These are phyloP conservation scores for Begonia fuchsioides DNA, from an alignment of 306 rosid genomes.

Conservation along the genomic window DNA sequence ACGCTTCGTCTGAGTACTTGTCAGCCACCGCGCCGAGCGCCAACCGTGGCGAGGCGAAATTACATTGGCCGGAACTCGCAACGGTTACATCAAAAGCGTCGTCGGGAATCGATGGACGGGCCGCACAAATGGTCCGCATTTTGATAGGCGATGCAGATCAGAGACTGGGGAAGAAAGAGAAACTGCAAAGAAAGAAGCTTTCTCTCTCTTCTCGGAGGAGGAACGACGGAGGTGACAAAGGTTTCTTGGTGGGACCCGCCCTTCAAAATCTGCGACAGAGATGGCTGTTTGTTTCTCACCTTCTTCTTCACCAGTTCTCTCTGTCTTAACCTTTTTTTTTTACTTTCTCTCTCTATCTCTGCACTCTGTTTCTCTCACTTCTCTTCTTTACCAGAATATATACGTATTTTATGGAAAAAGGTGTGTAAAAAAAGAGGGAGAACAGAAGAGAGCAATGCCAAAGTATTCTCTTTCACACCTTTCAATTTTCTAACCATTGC, in stretches of 20 bases:
- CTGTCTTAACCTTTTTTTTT: not conserved
- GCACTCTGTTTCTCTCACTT: not conserved
- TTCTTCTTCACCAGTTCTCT: constrained; percentile 1
- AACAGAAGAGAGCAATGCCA: not conserved
- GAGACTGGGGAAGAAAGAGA: not conserved
- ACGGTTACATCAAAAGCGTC: constrained; percentile 19
- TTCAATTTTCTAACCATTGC: constrained; percentile 29
- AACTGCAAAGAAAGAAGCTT: not conserved
- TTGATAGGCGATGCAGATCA: constrained; percentile 4
- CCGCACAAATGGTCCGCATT: constrained; percentile 21
- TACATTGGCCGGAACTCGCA: constrained; percentile 4
- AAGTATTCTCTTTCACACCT: constrained; percentile 63
- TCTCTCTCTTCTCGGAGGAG: not conserved
- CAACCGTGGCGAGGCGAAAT: constrained; percentile 10
- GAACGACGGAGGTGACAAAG: not conserved
- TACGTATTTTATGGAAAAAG: not conserved
- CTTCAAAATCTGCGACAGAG: constrained; percentile 12
- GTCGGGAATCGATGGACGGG: constrained; percentile 6
- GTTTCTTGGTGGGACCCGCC: constrained; percentile 11
- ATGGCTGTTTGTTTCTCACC: constrained; percentile 15
- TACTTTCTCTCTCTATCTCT: no score
- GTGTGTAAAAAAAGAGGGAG: not conserved
- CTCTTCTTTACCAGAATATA: not conserved
- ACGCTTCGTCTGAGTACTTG: constrained; percentile 24
- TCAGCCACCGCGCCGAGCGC: constrained; percentile 1